Evolutionary conservation across 140 eudicot species (phyloP).

Genomic region (Senecio squalidus): DNA sequence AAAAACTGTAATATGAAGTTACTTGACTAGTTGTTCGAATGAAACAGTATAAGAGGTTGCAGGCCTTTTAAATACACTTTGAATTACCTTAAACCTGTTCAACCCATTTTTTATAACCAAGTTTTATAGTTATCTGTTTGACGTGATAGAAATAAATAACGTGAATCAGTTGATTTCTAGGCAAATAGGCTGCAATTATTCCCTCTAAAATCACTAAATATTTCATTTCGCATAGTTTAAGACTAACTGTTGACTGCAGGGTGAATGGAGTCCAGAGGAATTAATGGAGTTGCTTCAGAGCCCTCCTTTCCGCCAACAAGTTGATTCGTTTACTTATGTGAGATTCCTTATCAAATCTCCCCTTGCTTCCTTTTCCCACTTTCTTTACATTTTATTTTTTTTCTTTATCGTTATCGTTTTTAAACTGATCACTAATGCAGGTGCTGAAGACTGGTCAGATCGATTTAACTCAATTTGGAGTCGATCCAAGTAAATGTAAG

Average conservation of each 20-base stretch:
- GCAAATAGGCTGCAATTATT: no score
- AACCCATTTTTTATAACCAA: neutral
- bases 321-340: slow-evolving; percentile 94
- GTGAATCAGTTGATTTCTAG: no score
- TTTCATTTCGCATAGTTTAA: slow-evolving; percentile 7
- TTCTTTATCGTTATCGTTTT: neutral
- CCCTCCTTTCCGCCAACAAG: slow-evolving; percentile 97
- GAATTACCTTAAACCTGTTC: neutral
- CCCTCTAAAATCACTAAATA: neutral
- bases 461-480: slow-evolving; percentile 85
- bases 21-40: neutral
- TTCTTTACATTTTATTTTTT: neutral
- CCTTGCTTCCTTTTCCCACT: neutral
- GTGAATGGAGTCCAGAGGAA: slow-evolving; percentile 68
- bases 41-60: neutral
- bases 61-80: neutral
- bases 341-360: slow-evolving; percentile 12
- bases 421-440: slow-evolving; percentile 27
- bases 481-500: slow-evolving; percentile 97
- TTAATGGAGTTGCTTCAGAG: slow-evolving; percentile 85
- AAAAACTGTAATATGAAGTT: neutral
- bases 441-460: slow-evolving; percentile 91
- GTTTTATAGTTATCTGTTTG: no score
- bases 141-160: no score
- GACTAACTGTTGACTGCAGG: slow-evolving; percentile 40